Evolutionary conservation across 768 basidiomycete species (phyloP).

Genomic region (Amanita rubescens): DNA sequence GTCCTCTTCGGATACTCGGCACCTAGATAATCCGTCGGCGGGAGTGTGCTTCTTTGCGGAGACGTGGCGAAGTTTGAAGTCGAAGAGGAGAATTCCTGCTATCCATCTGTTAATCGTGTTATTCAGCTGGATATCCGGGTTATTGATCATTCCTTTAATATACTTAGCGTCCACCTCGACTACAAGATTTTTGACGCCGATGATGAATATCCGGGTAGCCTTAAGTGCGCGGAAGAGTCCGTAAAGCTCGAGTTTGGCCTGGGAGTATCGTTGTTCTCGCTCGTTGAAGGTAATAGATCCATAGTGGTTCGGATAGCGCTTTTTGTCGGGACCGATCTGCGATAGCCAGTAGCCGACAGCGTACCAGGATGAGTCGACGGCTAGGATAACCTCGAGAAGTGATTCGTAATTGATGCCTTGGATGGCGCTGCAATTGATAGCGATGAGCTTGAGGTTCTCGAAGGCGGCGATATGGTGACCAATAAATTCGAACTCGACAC

Average conservation of each 20-base stretch:
- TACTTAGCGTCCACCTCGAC: neutral
- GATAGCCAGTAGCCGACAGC: slow-evolving; percentile 7
- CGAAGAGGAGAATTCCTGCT: neutral
- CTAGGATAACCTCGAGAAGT: slow-evolving; percentile 15
- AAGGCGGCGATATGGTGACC: no score
- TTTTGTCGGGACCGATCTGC: slow-evolving; percentile 6
- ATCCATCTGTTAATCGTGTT: neutral
- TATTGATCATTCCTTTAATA: neutral
- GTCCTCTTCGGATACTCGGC: neutral
- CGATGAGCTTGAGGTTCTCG: neutral
- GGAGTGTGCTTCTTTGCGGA: neutral
- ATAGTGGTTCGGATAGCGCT: neutral
- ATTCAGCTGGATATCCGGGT: neutral
- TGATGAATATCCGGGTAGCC: neutral
- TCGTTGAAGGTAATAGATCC: slow-evolving; percentile 20
- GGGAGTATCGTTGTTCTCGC: slow-evolving; percentile 25
- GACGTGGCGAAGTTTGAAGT: neutral
- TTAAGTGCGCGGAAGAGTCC: slow-evolving; percentile 23
- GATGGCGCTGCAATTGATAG: slow-evolving; percentile 15
- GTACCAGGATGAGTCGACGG: slow-evolving; percentile 21
- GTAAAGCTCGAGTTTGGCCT: slow-evolving; percentile 34
- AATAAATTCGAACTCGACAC: no score
- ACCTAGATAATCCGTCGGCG: slow-evolving; percentile 3
- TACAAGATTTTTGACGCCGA: neutral
- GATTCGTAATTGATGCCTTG: slow-evolving; percentile 21